Base-by-base conservation (phyloP, 1,284 basidiomycete species). In the Rhodotorula sp. region DNA sequence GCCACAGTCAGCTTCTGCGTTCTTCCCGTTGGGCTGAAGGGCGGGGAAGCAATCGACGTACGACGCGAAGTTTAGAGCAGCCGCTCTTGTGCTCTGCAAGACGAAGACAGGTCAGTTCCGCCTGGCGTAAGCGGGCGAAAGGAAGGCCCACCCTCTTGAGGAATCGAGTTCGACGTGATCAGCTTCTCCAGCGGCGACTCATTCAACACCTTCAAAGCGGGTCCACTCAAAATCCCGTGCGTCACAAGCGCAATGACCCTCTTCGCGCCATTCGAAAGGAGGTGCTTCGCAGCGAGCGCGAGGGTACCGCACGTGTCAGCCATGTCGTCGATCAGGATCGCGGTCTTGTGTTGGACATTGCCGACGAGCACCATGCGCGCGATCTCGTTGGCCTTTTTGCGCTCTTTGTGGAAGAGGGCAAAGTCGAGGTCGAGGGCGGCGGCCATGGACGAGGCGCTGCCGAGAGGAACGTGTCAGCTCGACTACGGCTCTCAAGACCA, bases 241-340 rank as follows among this genome's bases (percentile, higher is more conserved):
- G 96, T 99, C 69, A 98, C 96, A 79, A 99, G 88, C 69, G 92
- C 96, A 78, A 89, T 89, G 67, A 96, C 90, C 79, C 88, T 87
- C 56, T 84, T 81, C 18, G 94, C 95, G 3, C 96, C 96, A 15
- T 92, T 92, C 79, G 98, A 93, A 57, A 89, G 83, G 54, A 99
- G 86, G 77, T 95, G 91, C 73, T 87, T 84, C 6, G 96, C 91
- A 2, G 96, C 96, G 51, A 97, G 85, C 76, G 92, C 94, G 64
- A 99, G 86, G 67, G 96, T 99, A 54, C 96, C 96, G 79, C 96
- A 99, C 53, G 96, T 99, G 81, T 99, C 96, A 62, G 96, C 94
- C 96, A 99, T 99, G 83, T 99, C 96, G 85, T 99, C 96, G 62
- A 99, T 94, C n/a, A 99, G 85, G 72, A 99, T 92, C 66, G 95